Evolutionary conservation across 2,329 filamentous ascomycete species (phyloP), one percentile per base, ranked within the genome.

Genomic region (Cytospora paraplurivora): DNA sequence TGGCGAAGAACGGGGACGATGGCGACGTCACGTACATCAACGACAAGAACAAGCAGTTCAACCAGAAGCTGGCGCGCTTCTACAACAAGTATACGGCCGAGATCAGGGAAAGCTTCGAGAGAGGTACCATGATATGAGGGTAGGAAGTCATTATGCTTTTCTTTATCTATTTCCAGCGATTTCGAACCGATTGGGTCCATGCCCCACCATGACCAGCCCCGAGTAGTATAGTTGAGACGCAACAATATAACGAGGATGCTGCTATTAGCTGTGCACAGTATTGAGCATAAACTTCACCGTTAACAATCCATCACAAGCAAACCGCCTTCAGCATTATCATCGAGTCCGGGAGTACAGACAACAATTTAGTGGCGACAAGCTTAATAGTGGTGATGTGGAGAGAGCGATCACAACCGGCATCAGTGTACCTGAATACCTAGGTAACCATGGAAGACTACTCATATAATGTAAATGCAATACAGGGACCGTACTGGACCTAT

Each of bases 41-140:
- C 79, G 93, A 97, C 79, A 97, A 99, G 89, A 99, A 99, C 83
- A 66, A 98, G 83, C 93, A 97, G 83, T 99, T 99, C 82, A 99
- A 99, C 86, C 88, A 96, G 81, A 98, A 99, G 81, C 81, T 99
- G 76, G 83, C 90, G 60, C 84, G 95, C 69, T 99, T 98, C 80
- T 99, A 99, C 79, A 95, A 99, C 80, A 96, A 97, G 82, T 99
- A 99, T 77, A 99, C 95, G 53, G 88, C 91, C 37, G 95, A 99
- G 76, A 98, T 99, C 71, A 84, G 95, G 73, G 95, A 99, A 74
- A 97, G 91, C 76, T 99, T 99, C 75, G 95, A 99, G 84, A 86
- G 95, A 68, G 95, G 95, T 19, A 98, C 95, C 4, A 96, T 96
- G 85, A 95, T 98, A 75, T 98, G 74, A 82, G 37, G 44, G 51